Evolutionary conservation across 352 stramenopile genomes (phyloP).

Genomic region (Phytophthora pseudosyringae): DNA sequence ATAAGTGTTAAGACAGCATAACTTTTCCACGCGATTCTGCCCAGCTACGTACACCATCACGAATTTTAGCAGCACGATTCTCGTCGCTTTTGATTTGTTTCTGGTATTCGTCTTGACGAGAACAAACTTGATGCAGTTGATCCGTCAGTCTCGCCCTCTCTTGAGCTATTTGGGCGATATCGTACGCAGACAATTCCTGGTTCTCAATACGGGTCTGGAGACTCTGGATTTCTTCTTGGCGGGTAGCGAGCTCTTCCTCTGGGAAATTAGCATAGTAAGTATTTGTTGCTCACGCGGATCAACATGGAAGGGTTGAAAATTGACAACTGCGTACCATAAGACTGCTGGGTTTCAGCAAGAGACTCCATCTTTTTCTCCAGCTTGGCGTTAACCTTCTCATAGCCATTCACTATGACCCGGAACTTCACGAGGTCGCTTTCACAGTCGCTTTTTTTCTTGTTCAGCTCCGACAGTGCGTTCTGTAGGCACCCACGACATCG

Average conservation of each 20-base stretch:
- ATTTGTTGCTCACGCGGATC: neutral
- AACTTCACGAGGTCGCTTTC: constrained; percentile 94
- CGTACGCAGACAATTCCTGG: constrained; percentile 80
- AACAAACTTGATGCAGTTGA: constrained; percentile 69
- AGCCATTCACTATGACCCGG: constrained; percentile 82
- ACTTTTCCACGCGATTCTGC: neutral
- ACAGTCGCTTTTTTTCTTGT: constrained; percentile 89
- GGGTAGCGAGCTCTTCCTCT: constrained; percentile 57
- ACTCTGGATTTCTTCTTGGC: constrained; percentile 66
- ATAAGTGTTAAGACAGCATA: constrained; percentile 3
- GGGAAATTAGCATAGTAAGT: constrained; percentile 17
- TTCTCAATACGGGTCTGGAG: constrained; percentile 76
- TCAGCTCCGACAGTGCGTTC: constrained; percentile 73
- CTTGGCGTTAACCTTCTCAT: constrained; percentile 77
- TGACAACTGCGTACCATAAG: constrained; percentile 66
- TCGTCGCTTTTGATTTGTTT: constrained; percentile 68
- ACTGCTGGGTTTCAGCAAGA: constrained; percentile 68
- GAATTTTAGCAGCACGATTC: constrained; percentile 69
- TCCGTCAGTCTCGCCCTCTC: constrained; percentile 77
- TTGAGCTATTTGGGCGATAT: constrained; percentile 77
- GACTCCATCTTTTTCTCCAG: constrained; percentile 91
- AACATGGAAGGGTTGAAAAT: neutral
- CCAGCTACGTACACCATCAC: constrained; percentile 55
- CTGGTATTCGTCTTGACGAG: constrained; percentile 65
- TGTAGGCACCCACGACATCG: constrained; percentile 32